These are phyloP conservation scores for Candida oleophila DNA, from an alignment of 805 yeast species.

Conservation along the genomic window DNA sequence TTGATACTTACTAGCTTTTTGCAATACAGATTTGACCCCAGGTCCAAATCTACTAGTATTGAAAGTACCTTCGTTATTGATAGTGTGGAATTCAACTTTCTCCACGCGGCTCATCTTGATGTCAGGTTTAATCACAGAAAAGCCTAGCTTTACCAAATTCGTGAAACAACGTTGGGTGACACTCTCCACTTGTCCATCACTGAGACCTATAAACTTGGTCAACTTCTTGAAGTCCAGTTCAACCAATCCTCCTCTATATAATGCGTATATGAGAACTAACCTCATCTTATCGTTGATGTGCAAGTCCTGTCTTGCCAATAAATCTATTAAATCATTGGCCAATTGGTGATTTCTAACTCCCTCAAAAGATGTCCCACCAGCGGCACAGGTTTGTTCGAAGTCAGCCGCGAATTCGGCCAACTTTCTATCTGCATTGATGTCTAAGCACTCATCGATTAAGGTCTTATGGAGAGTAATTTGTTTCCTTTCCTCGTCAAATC, in stretches of 20 bases:
- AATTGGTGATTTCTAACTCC: constrained; percentile 60
- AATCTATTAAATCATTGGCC: constrained; percentile 58
- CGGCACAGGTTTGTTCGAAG: constrained; percentile 79
- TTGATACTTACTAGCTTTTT: constrained; percentile 47
- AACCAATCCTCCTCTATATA: constrained; percentile 79
- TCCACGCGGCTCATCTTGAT: constrained; percentile 43
- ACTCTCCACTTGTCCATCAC: constrained; percentile 48
- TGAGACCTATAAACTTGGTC: constrained; percentile 50
- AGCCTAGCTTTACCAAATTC: constrained; percentile 52
- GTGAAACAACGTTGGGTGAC: constrained; percentile 53
- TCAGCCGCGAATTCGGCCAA: constrained; percentile 72
- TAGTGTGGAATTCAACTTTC: constrained; percentile 56
- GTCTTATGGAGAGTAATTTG: constrained; percentile 59
- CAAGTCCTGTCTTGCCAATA: constrained; percentile 50
- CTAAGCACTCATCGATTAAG: constrained; percentile 64
- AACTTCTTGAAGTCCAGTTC: constrained; percentile 72
- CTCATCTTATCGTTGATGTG: constrained; percentile 71
- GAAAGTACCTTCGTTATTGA: constrained; percentile 49
- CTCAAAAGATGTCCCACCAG: constrained; percentile 67
- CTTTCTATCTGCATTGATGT: constrained; percentile 53
- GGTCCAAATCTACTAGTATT: constrained; percentile 75
- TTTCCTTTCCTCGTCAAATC: constrained; percentile 65
- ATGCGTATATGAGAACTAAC: constrained; percentile 67
- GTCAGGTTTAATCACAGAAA: constrained; percentile 47
- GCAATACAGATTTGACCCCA: constrained; percentile 59